Percentiles rank a stretch among this genome's conserved stretches.
Conservation (phyloP, 108 stramenopile genomes). For the Pseudonitzschia multiseries region DNA sequence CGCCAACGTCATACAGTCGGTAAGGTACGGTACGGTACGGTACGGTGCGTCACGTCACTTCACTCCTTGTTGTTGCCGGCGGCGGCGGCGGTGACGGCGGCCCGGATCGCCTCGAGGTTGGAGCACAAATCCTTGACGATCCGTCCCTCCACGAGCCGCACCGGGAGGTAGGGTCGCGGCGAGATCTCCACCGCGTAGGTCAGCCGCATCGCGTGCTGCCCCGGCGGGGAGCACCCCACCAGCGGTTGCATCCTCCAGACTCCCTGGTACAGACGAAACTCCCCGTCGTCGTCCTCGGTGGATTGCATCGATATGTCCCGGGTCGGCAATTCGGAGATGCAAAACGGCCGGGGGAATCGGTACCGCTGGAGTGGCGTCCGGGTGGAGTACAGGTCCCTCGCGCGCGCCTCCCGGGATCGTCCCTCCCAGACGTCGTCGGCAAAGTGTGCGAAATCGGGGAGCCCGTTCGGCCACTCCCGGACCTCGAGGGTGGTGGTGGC, state of each 20-base stretch:
- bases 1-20: too few species aligned
- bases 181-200: constrained; percentile 90
- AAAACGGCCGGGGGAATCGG: constrained; percentile 83
- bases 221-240: constrained; percentile 76
- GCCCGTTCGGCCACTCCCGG: constrained; percentile 81
- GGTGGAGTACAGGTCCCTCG: constrained; percentile 35
- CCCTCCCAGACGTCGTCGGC: constrained; percentile 68
- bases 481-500: constrained; percentile 82
- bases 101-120: constrained; percentile 81
- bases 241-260: constrained; percentile 91
- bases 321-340: constrained; percentile 65
- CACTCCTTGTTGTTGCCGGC: too few species aligned
- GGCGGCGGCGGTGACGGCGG: constrained; percentile 24
- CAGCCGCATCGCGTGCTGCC: constrained; percentile 74
- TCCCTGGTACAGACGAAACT: constrained; percentile 90
- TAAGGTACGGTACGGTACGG: too few species aligned
- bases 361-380: constrained; percentile 60
- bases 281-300: constrained; percentile 80
- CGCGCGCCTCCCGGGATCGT: constrained; percentile 55
- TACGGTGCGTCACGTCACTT: too few species aligned
- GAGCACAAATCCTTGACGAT: constrained; percentile 80
- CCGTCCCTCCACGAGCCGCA: constrained; percentile 77
- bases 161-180: constrained; percentile 86
- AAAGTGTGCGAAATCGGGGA: constrained; percentile 81
- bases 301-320: constrained; percentile 90